A percentile compares a stretch with the other conserved stretches of the same genome.
Conservation (phyloP, 306 rosid genomes). For the Arachis stenosperma region DNA sequence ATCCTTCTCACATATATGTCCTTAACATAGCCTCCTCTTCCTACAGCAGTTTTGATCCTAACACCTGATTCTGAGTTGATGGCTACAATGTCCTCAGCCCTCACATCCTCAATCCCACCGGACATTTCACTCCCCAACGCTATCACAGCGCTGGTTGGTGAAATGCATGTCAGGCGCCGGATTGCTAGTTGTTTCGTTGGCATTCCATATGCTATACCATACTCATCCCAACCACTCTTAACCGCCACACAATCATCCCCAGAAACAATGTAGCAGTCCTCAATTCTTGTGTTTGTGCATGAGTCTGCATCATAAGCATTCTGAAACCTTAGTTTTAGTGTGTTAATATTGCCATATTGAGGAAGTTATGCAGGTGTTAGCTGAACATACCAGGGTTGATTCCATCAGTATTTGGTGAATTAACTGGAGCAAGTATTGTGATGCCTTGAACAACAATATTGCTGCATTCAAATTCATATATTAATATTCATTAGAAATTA, state of each 20-base stretch:
- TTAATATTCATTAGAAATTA: conserved; percentile 23
- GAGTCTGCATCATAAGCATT: conserved; percentile 57
- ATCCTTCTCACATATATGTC: conserved; percentile 65
- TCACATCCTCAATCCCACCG: conserved; percentile 68
- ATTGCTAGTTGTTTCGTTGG: conserved; percentile 66
- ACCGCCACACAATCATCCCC: conserved; percentile 89
- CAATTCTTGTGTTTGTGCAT: conserved; percentile 76
- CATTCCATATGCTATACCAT: conserved; percentile 71
- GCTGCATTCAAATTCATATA: conserved; percentile 54
- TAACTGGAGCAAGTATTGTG: conserved; percentile 82
- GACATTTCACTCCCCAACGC: conserved; percentile 81
- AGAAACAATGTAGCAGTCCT: conserved; percentile 79
- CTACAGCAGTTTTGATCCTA: conserved; percentile 70
- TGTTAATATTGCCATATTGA: neutral
- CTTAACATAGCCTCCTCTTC: conserved; percentile 75
- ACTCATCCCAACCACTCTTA: conserved; percentile 85
- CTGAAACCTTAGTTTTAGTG: neutral
- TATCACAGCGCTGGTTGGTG: conserved; percentile 70
- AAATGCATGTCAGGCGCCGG: conserved; percentile 66
- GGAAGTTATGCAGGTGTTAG: neutral
- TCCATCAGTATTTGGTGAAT: conserved; percentile 78
- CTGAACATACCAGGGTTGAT: conserved; percentile 72
- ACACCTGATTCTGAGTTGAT: conserved; percentile 66
- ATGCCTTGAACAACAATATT: conserved; percentile 71
- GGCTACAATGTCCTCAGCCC: conserved; percentile 68